Base-by-base conservation (phyloP, 495 filamentous ascomycete genomes). In the Emericellopsis terricola region DNA sequence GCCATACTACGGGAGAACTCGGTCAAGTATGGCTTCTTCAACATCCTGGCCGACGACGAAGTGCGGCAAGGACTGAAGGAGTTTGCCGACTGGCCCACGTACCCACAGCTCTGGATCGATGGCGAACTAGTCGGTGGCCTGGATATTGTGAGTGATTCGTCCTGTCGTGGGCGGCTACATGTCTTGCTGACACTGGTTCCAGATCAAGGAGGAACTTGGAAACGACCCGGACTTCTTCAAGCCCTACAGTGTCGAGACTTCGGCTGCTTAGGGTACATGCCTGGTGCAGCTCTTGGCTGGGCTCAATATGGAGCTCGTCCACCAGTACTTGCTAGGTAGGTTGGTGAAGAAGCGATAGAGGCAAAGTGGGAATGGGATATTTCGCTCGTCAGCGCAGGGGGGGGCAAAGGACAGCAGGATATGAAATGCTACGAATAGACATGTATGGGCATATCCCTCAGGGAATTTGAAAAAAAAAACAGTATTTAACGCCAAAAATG, bases 21-120 rank as follows among this genome's bases (percentile, higher is more conserved):
- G 33, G 78, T 99, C 24, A 79, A 87, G 50, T 99, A 96, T 55
- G 91, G 89, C 5, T 96, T 96, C 66, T 99, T 99, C 59, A 96
- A 99, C 48, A 96, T 92, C 41, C 57, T 99, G 35, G 89, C 89
- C 41, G 89, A 99, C 54, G 89, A 99, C 46, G 89, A 94, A 43
- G 91, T 99, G 13, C 67, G 89, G 24, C 86, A 96, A 59, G 89
- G 89, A 4, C 55, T 99, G 46, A 99, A 96, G 67, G 74, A 78
- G 50, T 94, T 78, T 53, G 81, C 84, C 8, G 87, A 94, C 30
- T 96, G 89, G 89, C 91, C 89, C 2, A 99, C 89, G 1, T 99
- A 81, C 56, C 84, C 86, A 10, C 86, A 94, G 55, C 56, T 94
- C 34, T 94, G 81, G 69, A 64, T 86, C 7, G 57, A 64, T 37